Base-by-base conservation (phyloP, 805 yeast species). In the Nakazawaea anatomiae region DNA sequence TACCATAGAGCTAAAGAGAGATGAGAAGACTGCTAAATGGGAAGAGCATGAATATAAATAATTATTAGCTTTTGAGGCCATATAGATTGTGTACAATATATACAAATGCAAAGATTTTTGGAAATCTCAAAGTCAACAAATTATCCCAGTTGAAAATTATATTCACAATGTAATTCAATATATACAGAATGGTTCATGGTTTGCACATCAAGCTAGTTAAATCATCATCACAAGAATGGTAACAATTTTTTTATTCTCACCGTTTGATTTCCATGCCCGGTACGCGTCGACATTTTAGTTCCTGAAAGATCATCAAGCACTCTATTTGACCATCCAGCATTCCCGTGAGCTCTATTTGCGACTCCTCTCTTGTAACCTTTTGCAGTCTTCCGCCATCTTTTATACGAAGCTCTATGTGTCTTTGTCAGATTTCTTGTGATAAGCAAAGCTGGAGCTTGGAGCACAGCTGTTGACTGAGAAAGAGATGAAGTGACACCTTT, bases 271-370 rank as follows among this genome's bases (percentile, higher is more conserved):
- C 73, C 70, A 44, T 78, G 74, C 7, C 77, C 79, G 57, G 59
- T 73, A 55, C 65, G 65, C 32, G 69, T 74, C 39, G 82, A 88
- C 58, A 69, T 63, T 6, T 75, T 79, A 57, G 75, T 85, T 32
- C 81, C 85, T 57, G 82, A 78, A 67, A 85, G 73, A 59, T 75
- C 76, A 54, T 79, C 72, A 60, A 86, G 68, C 29, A 78, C 73
- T 47, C 83, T 75, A 40, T 79, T 71, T 34, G 90, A 77, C 85
- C 94, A 91, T 27, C 96, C 91, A 1, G 90, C 88, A 62, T 91
- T 91, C 47, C 97, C 97, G 65, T 91, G 97, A 57, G 87, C 86
- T 71, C 96, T 80, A 9, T 96, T 96, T 25, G 95, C 86, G 59
- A 82, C 80, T 55, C 77, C 91, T 63, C 89, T 72, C 58, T 82